Evolutionary conservation across 768 basidiomycete species (phyloP), one percentile per base, ranked within the genome.

Genomic region (Leccinum olivaceopallidum): DNA sequence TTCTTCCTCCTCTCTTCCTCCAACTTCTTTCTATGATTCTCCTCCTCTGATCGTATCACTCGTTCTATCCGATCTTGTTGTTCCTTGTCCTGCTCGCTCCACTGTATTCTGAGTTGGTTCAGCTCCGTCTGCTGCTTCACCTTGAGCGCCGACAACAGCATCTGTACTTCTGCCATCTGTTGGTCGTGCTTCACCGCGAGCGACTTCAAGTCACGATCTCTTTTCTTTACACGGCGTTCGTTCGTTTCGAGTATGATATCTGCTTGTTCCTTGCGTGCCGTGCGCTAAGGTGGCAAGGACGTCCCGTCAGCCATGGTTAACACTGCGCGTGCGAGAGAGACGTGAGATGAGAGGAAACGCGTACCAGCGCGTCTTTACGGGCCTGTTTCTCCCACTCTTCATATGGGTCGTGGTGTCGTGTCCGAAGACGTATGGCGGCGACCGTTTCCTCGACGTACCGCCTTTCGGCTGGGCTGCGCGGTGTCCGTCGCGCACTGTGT

Each of bases 21-120:
- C 42, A 85, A 65, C 58, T 70, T 77, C 61, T 71, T 77, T 9
- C 78, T 79, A 22, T 81, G 71, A 60, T 84, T 87, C 30, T 85
- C 86, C 62, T 89, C 86, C 67, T 90, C 88, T 4, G 73, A 32
- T 65, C 81, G 81, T 62, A 92, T 91, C 7, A 80, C 84, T 3
- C 62, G 69, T 71, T 92, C 88, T 56, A 90, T 83, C 5, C 85
- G 78, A 28, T 83, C 78, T 76, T 84, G 85, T 39, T 85, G 74
- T 54, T 67, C 66, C 50, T 62, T 73, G 60, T 80, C 77, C 54
- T 81, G 76, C 39, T 75, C 73, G 53, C 79, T 79, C 83, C 83
- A 85, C 9, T 65, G 71, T 5, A 74, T 73, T 50, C 76, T 73
- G 37, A 87, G 69, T 53, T 67, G 70, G 39, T 76, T 73, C 58